Conservation (phyloP, 768 basidiomycete genomes). For the Hygrocybe punicea region DNA sequence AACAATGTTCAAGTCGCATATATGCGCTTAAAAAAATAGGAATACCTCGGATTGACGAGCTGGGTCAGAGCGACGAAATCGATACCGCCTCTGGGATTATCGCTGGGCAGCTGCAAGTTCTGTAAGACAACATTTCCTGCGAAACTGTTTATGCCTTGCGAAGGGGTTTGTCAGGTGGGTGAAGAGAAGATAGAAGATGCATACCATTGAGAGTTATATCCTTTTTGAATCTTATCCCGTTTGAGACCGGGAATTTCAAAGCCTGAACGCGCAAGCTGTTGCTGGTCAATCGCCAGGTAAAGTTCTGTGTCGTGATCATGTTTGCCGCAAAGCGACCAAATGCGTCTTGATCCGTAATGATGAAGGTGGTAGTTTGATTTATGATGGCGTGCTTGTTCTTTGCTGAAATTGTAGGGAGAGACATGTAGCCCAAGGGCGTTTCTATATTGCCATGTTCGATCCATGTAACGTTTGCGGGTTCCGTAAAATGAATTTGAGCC, state of each 20-base stretch:
- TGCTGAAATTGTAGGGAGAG: slow-evolving; percentile 46
- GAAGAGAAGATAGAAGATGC: slow-evolving; percentile 3
- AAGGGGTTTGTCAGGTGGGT: background rate
- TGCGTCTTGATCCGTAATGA: slow-evolving; percentile 51
- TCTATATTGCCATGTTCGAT: slow-evolving; percentile 45
- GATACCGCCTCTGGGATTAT: slow-evolving; percentile 65
- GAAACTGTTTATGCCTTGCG: slow-evolving; percentile 59
- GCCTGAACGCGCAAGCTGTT: slow-evolving; percentile 61
- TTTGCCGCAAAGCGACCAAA: slow-evolving; percentile 60
- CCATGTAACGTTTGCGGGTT: slow-evolving; percentile 60
- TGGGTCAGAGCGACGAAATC: slow-evolving; percentile 56
- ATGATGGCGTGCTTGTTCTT: slow-evolving; percentile 55
- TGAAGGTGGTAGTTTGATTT: slow-evolving; percentile 58
- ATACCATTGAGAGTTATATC: slow-evolving; percentile 52
- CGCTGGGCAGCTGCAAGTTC: slow-evolving; percentile 63
- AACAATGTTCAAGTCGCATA: slow-evolving; percentile 1
- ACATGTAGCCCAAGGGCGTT: slow-evolving; percentile 53
- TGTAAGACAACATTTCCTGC: slow-evolving; percentile 50
- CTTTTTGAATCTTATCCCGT: slow-evolving; percentile 65
- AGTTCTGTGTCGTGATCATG: slow-evolving; percentile 64
- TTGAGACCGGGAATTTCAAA: slow-evolving; percentile 61
- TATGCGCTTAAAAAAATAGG: background rate
- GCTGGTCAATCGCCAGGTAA: slow-evolving; percentile 64
- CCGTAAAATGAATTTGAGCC: slow-evolving; percentile 58
- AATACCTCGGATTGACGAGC: slow-evolving; percentile 56